A percentile compares a stretch with the other conserved stretches of the same genome.
These are phyloP conservation scores for Candida verbasci DNA, from an alignment of 805 yeast genomes.

Conservation along the genomic window DNA sequence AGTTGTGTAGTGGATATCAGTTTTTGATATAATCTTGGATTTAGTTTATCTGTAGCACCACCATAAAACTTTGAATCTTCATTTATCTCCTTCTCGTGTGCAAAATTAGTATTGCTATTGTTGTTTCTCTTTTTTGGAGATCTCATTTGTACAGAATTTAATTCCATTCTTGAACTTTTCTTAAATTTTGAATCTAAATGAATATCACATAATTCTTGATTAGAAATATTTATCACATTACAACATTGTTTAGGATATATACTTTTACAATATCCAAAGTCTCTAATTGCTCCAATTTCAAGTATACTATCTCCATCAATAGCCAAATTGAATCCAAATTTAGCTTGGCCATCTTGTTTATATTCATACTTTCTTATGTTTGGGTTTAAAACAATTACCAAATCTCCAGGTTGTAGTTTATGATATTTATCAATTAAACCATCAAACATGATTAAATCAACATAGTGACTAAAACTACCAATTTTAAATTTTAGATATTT, in stretches of 20 bases:
- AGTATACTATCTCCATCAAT: slow-evolving; percentile 51
- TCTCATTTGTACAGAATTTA: slow-evolving; percentile 57
- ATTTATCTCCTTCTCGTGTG: slow-evolving; percentile 9
- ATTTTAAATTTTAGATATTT: slow-evolving; percentile 60
- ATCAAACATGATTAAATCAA: slow-evolving; percentile 63
- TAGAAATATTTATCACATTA: slow-evolving; percentile 53
- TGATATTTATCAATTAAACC: slow-evolving; percentile 65
- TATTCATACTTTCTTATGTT: slow-evolving; percentile 34
- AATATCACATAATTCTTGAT: slow-evolving; percentile 59
- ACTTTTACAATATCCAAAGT: slow-evolving; percentile 63
- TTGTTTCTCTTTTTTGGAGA: slow-evolving; percentile 42
- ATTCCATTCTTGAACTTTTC: slow-evolving; percentile 63
- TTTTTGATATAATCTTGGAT: slow-evolving; percentile 39
- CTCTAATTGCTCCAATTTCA: slow-evolving; percentile 68
- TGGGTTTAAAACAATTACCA: slow-evolving; percentile 76
- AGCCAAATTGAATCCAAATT: slow-evolving; percentile 47
- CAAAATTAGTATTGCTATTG: slow-evolving; percentile 16
- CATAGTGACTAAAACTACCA: slow-evolving; percentile 61
- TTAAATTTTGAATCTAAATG: slow-evolving; percentile 61
- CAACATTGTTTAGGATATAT: slow-evolving; percentile 52
- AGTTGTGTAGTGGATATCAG: slow-evolving; percentile 44
- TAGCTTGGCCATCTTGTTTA: slow-evolving; percentile 2
- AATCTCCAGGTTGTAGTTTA: slow-evolving; percentile 70
- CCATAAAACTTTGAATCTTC: slow-evolving; percentile 6
- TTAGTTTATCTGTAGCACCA: slow-evolving; percentile 25